Conservation (phyloP, 345 rosid genomes). For the Salix suchowensis region DNA sequence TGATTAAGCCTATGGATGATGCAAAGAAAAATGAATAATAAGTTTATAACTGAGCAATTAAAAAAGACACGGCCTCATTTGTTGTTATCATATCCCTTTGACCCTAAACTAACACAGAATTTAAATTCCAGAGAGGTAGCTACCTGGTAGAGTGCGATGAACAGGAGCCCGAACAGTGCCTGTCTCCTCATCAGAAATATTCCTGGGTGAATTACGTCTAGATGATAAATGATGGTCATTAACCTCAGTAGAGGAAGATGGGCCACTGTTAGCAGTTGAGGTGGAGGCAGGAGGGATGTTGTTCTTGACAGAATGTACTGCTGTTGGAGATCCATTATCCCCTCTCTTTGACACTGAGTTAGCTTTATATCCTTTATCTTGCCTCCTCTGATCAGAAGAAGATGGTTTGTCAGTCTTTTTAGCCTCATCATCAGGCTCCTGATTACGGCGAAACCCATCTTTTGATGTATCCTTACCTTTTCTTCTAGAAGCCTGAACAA, state of each 20-base stretch:
- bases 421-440: conserved; percentile 55
- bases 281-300: conserved; percentile 42
- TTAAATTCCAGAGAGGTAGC: neutral
- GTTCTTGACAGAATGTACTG: conserved; percentile 30
- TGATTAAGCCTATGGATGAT: conserved; percentile 53
- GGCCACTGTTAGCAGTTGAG: conserved; percentile 69
- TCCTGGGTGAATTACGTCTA: conserved; percentile 56
- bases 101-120: neutral
- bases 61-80: neutral
- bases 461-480: conserved; percentile 67
- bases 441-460: conserved; percentile 41
- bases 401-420: conserved; percentile 51
- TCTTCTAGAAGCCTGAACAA: conserved; percentile 58
- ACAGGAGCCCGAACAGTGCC: conserved; percentile 44
- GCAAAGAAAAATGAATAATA: neutral
- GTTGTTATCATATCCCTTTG: neutral
- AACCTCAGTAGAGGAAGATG: conserved; percentile 68
- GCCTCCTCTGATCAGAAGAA: conserved; percentile 61
- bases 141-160: conserved; percentile 81
- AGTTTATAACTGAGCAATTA: neutral
- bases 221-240: conserved; percentile 59
- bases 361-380: conserved; percentile 38
- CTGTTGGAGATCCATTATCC: conserved; percentile 38
- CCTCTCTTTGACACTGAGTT: conserved; percentile 47
- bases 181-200: conserved; percentile 58